Evolutionary conservation across 2,329 filamentous ascomycete genomes (phyloP), one percentile per base, ranked within the genome.

Genomic region (Fusarium sp.): DNA sequence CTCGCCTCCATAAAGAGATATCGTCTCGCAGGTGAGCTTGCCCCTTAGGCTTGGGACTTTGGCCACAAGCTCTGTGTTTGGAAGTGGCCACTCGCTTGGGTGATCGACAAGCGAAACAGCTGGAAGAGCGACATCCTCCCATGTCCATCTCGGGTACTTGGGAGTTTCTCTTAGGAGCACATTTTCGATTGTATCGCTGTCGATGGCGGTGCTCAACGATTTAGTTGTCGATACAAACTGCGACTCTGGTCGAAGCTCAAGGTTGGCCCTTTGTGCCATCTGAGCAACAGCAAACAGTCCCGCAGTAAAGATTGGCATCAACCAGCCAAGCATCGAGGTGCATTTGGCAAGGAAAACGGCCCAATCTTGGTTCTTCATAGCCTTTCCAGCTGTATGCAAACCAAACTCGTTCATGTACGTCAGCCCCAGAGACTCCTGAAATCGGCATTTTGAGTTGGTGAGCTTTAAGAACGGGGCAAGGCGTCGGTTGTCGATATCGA

Each of bases 371-470:
- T 73, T 64, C 30, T 56, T 74, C 50, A 76, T 71, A 11, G 78
- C 65, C 64, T 79, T 80, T 40, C 64, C 71, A 19, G 60, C 58
- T 1, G 78, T 79, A n/a, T 53, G 35, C 2, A 79, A 28, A 2
- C 76, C 77, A 40, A 80, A 74, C 21, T 79, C 78, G 46, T 80
- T 79, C 66, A 77, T 77, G 47, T 79, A 80, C 1, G 74, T 78
- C 13, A 78, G 50, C 5, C 68, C 76, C n/a, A 80, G 50, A 5
- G 77, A 75, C 33, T 77, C 75, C 43, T 72, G 63, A 43, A 79
- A 79, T 10, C 69, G 61, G 44, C 70, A 72, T 38, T 72, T 74
- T 25, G 59, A 58, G n/a, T 49, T 42, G 15, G 69, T 67, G 12
- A 80, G 64, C 49, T 78, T 78, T 12, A 78, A 47, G 44, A 75